These are phyloP conservation scores for Phaffia australis DNA, from an alignment of 768 basidiomycete species.

Conservation along the genomic window DNA sequence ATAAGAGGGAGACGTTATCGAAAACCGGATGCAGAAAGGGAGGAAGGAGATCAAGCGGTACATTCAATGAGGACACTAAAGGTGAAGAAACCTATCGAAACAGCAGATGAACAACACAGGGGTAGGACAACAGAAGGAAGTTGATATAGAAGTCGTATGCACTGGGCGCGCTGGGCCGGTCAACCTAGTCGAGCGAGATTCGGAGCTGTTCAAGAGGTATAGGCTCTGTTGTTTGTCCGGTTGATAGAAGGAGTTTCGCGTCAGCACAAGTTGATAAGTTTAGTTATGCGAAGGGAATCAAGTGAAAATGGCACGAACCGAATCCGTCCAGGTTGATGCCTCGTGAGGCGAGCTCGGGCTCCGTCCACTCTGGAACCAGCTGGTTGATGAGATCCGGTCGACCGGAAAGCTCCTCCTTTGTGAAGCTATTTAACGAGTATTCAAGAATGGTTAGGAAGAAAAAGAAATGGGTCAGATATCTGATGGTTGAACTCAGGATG, in stretches of 20 bases:
- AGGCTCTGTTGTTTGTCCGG: conserved; percentile 47
- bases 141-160: no score
- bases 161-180: no score
- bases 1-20: background rate
- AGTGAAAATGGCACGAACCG: background rate
- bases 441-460: conserved; percentile 12
- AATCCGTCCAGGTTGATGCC: conserved; percentile 3
- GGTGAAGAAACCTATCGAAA: background rate
- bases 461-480: background rate
- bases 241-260: conserved; percentile 47
- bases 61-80: background rate
- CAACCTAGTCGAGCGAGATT: conserved; percentile 66
- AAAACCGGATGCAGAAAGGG: no score
- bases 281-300: conserved; percentile 31
- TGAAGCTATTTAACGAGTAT: conserved; percentile 11
- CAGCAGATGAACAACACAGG: background rate
- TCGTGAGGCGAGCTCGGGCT: conserved; percentile 57
- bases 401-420: conserved; percentile 72
- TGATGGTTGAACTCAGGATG: background rate
- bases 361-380: conserved; percentile 81
- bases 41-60: no score
- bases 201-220: conserved; percentile 93
- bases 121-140: no score
- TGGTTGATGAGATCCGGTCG: conserved; percentile 85
- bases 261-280: conserved; percentile 73